Percentiles rank a stretch among this genome's conserved stretches.
Evolutionary conservation across 495 filamentous ascomycete genomes (phyloP).

Genomic region (Penicillium paxilli): DNA sequence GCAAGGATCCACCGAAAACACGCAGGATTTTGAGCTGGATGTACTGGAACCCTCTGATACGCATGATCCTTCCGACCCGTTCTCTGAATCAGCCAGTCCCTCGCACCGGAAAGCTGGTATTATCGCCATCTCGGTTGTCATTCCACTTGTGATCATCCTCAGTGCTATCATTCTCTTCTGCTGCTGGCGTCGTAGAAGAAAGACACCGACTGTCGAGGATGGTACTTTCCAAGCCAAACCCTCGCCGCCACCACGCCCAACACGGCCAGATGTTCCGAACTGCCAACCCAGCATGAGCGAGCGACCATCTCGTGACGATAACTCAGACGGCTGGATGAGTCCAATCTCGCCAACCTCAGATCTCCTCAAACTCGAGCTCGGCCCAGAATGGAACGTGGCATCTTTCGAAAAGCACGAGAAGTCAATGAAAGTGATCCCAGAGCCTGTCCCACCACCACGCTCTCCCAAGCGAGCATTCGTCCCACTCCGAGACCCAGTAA

Average conservation of each 20-base stretch:
- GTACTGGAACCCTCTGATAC: constrained; percentile 34
- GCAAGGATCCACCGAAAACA: constrained; percentile 45
- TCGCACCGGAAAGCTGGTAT: constrained; percentile 40
- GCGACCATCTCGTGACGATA: constrained; percentile 21
- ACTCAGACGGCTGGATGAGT: constrained; percentile 26
- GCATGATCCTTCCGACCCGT: constrained; percentile 18
- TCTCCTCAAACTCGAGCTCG: constrained; percentile 38
- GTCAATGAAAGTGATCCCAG: constrained; percentile 11
- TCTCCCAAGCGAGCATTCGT: constrained; percentile 33
- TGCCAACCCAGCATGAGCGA: constrained; percentile 30
- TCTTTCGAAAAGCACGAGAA: constrained; percentile 26
- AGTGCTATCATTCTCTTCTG: constrained; percentile 40
- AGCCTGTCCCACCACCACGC: constrained; percentile 28
- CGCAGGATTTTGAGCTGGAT: constrained; percentile 50
- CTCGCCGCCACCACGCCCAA: constrained; percentile 18
- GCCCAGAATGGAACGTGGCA: constrained; percentile 36
- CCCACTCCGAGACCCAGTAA: constrained; percentile 23
- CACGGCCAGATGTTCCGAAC: constrained; percentile 26
- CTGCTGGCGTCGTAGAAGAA: constrained; percentile 41
- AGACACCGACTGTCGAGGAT: constrained; percentile 25
- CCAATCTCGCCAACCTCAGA: constrained; percentile 27
- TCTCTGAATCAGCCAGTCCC: constrained; percentile 16
- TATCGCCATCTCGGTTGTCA: constrained; percentile 44
- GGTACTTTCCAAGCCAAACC: constrained; percentile 23
- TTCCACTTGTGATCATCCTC: constrained; percentile 38